These are phyloP conservation scores for Plasmodium knowlesi DNA, from an alignment of 169 alveolate species.

Conservation along the genomic window DNA sequence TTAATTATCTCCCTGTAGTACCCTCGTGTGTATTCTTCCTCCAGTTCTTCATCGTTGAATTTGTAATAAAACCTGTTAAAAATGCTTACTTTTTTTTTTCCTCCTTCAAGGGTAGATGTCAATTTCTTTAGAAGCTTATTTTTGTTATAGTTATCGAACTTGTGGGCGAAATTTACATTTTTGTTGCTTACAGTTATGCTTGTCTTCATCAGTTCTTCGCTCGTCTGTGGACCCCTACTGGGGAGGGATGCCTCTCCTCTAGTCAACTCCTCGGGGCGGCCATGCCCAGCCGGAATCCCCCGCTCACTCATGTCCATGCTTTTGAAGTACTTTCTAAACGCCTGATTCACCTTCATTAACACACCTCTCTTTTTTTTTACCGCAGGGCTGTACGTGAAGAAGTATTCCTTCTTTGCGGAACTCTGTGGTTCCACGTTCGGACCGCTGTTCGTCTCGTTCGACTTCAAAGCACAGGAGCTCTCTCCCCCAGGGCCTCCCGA, in stretches of 20 bases:
- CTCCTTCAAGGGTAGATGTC: slow-evolving; percentile 40
- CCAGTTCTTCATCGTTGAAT: slow-evolving; percentile 88
- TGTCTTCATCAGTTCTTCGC: not conserved
- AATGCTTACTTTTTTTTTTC: slow-evolving; percentile 23
- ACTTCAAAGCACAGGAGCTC: slow-evolving; percentile 16
- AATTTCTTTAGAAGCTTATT: slow-evolving; percentile 41
- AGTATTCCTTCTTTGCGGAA: slow-evolving; percentile 18
- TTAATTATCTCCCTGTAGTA: slow-evolving; percentile 88
- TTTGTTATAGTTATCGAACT: slow-evolving; percentile 62
- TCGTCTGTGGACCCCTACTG: not conserved
- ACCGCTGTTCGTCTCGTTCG: slow-evolving; percentile 12
- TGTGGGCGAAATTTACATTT: slow-evolving; percentile 29
- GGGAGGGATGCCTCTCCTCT: not conserved
- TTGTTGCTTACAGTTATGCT: slow-evolving; percentile 10
- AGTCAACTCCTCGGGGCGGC: not conserved
- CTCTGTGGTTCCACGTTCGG: not conserved
- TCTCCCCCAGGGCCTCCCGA: not conserved
- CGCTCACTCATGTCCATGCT: slow-evolving; percentile 5
- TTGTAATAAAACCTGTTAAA: slow-evolving; percentile 74
- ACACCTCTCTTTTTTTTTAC: slow-evolving; percentile 19
- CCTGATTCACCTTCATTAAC: slow-evolving; percentile 22
- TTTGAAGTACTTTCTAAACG: slow-evolving; percentile 16
- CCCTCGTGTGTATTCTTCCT: slow-evolving; percentile 87
- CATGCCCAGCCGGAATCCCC: not conserved
- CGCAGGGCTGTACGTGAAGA: slow-evolving; percentile 16